Conservation (phyloP, 139 green algal species). For the Micractinium sp. region DNA sequence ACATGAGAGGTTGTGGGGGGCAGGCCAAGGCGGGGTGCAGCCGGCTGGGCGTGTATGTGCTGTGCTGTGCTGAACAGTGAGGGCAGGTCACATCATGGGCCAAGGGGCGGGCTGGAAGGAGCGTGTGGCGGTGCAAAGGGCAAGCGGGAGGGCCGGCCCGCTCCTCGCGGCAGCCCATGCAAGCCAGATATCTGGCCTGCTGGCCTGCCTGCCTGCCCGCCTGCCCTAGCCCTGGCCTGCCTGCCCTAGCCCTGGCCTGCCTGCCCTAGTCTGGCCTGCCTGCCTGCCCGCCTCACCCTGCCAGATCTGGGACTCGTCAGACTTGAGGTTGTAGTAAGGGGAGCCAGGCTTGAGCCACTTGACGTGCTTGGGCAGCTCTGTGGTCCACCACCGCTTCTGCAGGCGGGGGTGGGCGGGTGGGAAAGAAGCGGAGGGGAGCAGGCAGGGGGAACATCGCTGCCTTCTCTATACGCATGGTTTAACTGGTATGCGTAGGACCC, state of each 20-base stretch:
- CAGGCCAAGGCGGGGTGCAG: background rate
- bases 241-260: background rate
- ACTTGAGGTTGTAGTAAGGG: slow-evolving; percentile 22
- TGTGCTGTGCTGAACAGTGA: too few species aligned
- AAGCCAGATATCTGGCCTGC: too few species aligned
- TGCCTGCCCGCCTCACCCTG: slow-evolving; percentile 1
- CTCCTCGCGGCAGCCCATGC: too few species aligned
- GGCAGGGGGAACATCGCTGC: too few species aligned
- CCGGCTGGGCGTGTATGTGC: background rate
- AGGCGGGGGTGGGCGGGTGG: background rate
- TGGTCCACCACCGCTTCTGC: slow-evolving; percentile 6
- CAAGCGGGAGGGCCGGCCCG: too few species aligned
- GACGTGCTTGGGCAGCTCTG: background rate
- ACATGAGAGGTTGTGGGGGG: background rate
- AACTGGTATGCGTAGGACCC: too few species aligned
- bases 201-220: background rate
- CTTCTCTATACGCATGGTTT: too few species aligned
- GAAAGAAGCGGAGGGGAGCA: too few species aligned
- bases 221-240: background rate
- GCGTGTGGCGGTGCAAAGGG: too few species aligned
- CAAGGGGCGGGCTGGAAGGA: too few species aligned
- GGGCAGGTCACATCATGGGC: too few species aligned
- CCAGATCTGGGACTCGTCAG: slow-evolving; percentile 32
- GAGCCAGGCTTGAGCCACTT: slow-evolving; percentile 1
- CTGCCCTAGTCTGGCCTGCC: too few species aligned